Base-by-base conservation (phyloP, 169 alveolate species). In the Plasmodium sp. region DNA sequence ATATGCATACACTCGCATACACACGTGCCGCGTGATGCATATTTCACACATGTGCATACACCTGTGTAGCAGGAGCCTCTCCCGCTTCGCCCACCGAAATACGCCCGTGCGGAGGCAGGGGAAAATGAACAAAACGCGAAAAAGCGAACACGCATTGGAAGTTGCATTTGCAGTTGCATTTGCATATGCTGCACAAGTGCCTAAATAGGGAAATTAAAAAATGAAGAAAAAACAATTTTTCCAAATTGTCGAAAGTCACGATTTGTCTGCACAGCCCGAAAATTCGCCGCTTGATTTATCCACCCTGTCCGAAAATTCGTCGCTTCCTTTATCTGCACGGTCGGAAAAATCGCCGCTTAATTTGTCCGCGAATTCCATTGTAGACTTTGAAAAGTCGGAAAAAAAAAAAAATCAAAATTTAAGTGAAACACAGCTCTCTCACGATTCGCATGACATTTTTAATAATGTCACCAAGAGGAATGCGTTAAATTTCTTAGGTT, bases 201-300 rank as follows among this genome's bases (percentile, higher is more conserved):
- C n/a, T 67, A 75, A 75, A 33, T 41, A 27, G 83, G 83, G 41
- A 27, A 83, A 22, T 62, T 45, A 43, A 73, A 84, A 88, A 88
- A 88, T 90, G 94, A 90, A 90, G 33, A 90, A 90, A 90, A 36
- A 62, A 22, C 83, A 90, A 39, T 90, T 90, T 80, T 90, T 90
- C 83, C 91, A 90, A 41, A 62, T 90, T 90, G 81, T 85, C 27
- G 91, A 90, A 90, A 84, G 51, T 84, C 31, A 39, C 56, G 93
- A 85, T 34, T 62, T 62, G 34, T 58, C 83, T 39, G 33, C 86
- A 36, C 31, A 41, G 45, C 33, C 18, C 81, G 83, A 75, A 77
- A 88, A 41, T 79, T 86, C 85, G 27, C 22, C 62, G 6, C 62
- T 51, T 51, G 81, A 71, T 31, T 71, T 71, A 39, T 34, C 80